phyloP scores from a whole-genome alignment of 139 green algal species.

The Chlorella sorokiniana region DNA sequence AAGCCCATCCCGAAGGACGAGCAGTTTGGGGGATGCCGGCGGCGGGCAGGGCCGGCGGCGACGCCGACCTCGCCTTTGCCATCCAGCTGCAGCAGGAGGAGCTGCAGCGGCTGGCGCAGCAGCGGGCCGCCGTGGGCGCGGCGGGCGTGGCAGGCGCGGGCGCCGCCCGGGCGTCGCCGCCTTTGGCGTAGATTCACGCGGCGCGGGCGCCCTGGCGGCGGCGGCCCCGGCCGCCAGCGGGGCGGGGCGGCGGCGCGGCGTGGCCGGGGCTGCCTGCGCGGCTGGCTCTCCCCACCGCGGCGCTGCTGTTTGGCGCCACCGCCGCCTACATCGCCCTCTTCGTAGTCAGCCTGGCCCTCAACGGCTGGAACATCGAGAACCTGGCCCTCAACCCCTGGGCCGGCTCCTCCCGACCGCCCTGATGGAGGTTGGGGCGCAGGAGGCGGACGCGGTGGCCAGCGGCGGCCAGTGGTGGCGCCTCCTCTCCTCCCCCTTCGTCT shows the following conservation, averaged over 20 bases:
- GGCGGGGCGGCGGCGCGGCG: slow-evolving; percentile 7
- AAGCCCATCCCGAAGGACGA: slow-evolving; percentile 45
- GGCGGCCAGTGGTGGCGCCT: slow-evolving; percentile 58
- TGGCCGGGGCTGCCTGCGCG: background rate
- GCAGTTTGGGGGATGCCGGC: background rate
- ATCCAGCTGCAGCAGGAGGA: slow-evolving; percentile 50
- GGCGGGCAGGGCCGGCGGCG: background rate
- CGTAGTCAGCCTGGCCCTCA: slow-evolving; percentile 36
- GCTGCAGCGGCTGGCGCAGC: slow-evolving; percentile 21
- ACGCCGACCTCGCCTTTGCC: slow-evolving; percentile 42
- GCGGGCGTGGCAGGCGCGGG: background rate
- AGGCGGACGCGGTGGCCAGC: slow-evolving; percentile 25
- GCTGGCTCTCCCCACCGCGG: slow-evolving; percentile 2
- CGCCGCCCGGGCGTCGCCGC: background rate
- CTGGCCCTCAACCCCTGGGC: slow-evolving; percentile 60
- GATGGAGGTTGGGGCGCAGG: slow-evolving; percentile 40
- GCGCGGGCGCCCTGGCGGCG: background rate
- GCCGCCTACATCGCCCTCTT: slow-evolving; percentile 46
- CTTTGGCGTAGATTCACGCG: background rate
- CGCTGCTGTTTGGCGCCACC: slow-evolving; percentile 41
- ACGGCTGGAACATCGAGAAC: slow-evolving; percentile 50
- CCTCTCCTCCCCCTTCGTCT: slow-evolving; percentile 50
- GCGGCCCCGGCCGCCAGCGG: slow-evolving; percentile 1
- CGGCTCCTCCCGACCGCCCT: slow-evolving; percentile 40
- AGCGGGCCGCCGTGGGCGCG: background rate